Base-by-base conservation (phyloP, 1,139 yeast species). In the Hanseniaspora sp. region DNA sequence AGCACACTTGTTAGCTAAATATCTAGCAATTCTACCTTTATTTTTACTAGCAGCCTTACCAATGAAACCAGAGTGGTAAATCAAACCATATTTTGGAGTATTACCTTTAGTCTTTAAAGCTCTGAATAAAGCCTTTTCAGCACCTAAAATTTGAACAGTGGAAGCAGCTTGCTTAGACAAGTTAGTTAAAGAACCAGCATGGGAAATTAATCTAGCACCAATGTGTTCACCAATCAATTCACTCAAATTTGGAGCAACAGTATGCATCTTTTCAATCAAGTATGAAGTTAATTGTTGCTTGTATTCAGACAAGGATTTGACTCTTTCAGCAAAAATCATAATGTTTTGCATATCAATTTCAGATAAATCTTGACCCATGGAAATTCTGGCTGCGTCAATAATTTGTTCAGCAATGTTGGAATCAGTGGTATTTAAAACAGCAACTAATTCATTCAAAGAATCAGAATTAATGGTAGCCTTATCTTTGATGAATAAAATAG, bases 351-450 rank as follows among this genome's bases (percentile, higher is more conserved):
- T 84, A 72, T 92, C 98, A 67, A 83, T 80, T 66, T 86, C 95
- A 59, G 96, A 84, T 63, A 92, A 82, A 72, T 92, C 99, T 71
- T 94, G 96, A 71, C 99, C 98, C 99, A 94, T 92, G 51, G 97
- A 90, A 65, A 92, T 86, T 75, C 88, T 86, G 62, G 95, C 92
- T 60, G 86, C 88, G 62, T 82, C 95, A 64, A 92, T 83, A 60
- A 92, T 81, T 71, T 83, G 82, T 76, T 90, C 94, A 58, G 97
- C 96, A 64, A 90, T 74, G 59, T 87, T 95, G 58, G 95, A 87
- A 69, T 94, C 98, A 18, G 46, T 48, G 63, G 92, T 96, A 68
- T 85, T 83, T 61, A 94, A 82, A 59, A 90, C 72, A 55, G 88
- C 90, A 54, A 96, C 94, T 62, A 90, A 72, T 63, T 86, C 96